These are phyloP conservation scores for Polytrichum commune DNA, from an alignment of 225 moss, liverwort and hornwort genomes.

Conservation along the genomic window DNA sequence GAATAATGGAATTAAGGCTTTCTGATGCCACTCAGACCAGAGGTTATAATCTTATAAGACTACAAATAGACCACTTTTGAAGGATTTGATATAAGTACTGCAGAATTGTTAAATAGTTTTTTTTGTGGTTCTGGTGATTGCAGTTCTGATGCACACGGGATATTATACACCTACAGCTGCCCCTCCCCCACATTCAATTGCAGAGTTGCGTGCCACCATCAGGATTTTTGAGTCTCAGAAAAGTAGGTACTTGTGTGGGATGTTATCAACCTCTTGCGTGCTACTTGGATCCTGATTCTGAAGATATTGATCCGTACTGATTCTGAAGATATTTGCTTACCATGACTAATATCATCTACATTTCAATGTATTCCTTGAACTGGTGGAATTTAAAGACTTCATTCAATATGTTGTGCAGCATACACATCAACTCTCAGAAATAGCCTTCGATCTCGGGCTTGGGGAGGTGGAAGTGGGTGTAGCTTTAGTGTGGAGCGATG, in stretches of 20 bases:
- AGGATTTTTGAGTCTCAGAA: constrained; percentile 74
- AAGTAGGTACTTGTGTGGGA: constrained; percentile 26
- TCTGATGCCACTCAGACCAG: no score
- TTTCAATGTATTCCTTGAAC: no score
- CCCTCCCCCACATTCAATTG: constrained; percentile 64
- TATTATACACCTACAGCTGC: constrained; percentile 77
- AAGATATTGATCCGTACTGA: no score
- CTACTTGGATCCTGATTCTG: no score
- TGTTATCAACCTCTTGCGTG: neutral
- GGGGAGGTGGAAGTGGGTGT: constrained; percentile 92
- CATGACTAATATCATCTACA: no score
- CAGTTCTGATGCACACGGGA: constrained; percentile 92
- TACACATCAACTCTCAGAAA: constrained; percentile 85
- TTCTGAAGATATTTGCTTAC: no score
- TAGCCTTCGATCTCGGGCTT: constrained; percentile 82
- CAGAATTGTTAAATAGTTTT: neutral
- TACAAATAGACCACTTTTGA: no score
- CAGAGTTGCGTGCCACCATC: constrained; percentile 71
- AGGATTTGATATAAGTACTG: no score
- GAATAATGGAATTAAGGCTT: no score
- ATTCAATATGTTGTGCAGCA: constrained; percentile 26
- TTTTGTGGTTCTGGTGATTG: constrained; percentile 15
- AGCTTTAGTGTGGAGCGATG: constrained; percentile 88
- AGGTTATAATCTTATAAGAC: no score
- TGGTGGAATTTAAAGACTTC: no score